A percentile compares a stretch with the other conserved stretches of the same genome.
These are phyloP conservation scores for Auricularia sp. DNA, from an alignment of 768 basidiomycete species.

Conservation along the genomic window DNA sequence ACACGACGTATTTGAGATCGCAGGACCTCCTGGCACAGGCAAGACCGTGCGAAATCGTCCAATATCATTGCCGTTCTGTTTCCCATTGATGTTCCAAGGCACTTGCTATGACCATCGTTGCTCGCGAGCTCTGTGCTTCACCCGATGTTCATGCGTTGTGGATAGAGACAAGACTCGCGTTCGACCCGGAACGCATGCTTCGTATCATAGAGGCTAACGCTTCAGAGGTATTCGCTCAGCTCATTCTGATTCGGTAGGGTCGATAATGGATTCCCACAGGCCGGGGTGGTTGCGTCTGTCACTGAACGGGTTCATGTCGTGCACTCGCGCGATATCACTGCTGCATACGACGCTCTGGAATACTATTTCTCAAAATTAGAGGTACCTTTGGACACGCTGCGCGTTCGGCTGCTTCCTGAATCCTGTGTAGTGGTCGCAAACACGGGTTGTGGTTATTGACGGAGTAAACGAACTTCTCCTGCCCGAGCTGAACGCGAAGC, in stretches of 20 bases:
- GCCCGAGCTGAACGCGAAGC: no score
- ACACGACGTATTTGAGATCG: neutral
- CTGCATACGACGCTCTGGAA: no score
- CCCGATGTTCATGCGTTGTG: neutral
- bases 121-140: neutral
- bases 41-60: neutral
- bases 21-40: neutral
- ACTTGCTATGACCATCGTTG: constrained; percentile 1
- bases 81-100: neutral
- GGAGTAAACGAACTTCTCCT: no score
- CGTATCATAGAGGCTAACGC: neutral
- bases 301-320: no score
- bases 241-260: neutral
- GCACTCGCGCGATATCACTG: no score
- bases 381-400: no score
- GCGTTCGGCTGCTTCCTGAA: no score
- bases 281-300: no score
- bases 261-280: no score
- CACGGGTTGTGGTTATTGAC: no score
- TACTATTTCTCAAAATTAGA: no score
- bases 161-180: neutral
- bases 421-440: no score
- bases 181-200: neutral
- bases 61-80: neutral
- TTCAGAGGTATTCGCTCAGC: neutral